Conservation (phyloP, 129 eudicot species). For the Deinandra increscens region DNA sequence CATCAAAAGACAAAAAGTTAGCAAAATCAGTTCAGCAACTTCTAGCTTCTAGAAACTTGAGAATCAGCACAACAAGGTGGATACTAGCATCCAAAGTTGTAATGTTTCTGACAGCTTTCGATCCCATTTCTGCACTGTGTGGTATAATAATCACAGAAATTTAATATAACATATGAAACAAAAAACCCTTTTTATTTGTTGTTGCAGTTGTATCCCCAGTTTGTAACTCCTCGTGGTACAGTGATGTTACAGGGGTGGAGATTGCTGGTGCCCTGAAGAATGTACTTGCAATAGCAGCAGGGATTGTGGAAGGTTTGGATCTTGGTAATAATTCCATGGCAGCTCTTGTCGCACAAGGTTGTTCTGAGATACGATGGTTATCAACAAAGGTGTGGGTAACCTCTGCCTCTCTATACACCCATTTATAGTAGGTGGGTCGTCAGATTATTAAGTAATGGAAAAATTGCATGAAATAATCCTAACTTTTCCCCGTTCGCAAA, state of each 20-base stretch:
- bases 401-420: not conserved
- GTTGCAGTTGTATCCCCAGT: conserved; percentile 21
- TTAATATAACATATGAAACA: conserved; percentile 11
- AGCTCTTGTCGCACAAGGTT: conserved; percentile 96
- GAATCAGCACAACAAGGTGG: conserved; percentile 90
- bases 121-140: conserved; percentile 1
- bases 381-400: conserved; percentile 71
- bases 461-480: too few species aligned
- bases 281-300: conserved; percentile 97
- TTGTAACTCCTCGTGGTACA: conserved; percentile 67
- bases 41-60: conserved; percentile 77
- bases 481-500: too few species aligned
- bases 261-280: conserved; percentile 97
- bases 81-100: not conserved
- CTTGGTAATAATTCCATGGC: conserved; percentile 98
- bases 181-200: not conserved
- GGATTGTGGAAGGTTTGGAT: conserved; percentile 92
- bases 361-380: conserved; percentile 95
- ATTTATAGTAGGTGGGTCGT: not conserved
- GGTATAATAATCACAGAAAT: not conserved
- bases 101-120: not conserved
- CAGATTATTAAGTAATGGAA: too few species aligned
- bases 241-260: conserved; percentile 99
- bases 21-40: conserved; percentile 92
- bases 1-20: conserved; percentile 85